Evolutionary conservation across 2,329 filamentous ascomycete genomes (phyloP), one percentile per base, ranked within the genome.

Genomic region (Hypoxylon sp.): DNA sequence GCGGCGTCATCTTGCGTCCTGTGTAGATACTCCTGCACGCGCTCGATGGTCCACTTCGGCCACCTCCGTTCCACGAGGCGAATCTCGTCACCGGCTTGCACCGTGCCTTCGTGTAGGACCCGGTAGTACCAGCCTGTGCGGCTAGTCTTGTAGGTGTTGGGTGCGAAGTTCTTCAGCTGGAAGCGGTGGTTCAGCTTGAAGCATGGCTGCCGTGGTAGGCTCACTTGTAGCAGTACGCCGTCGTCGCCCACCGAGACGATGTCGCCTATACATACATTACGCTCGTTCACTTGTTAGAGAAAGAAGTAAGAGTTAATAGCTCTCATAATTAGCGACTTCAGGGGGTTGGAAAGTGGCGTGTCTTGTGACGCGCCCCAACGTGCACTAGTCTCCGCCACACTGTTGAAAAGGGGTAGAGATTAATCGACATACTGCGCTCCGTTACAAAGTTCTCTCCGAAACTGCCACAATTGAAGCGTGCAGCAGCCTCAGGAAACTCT

Each of bases 151-250:
- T 86, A 88, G 0, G 87, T 85, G 19, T 82, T 79, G 0, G 84
- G 84, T 3, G 88, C 86, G 75, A 91, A 90, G 65, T 88, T 85
- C 70, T 86, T 87, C 8, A 89, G 78, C 32, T 84, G 81, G 74
- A 91, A 91, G 1, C 88, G 86, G 70, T 90, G 88, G 73, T 91
- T 91, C 7, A 91, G 82, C 73, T 91, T 91, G 78, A 86, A 91
- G 78, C 89, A 91, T 8, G 89, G 89, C 69, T 88, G 84, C 14
- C 89, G 82, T 0, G 88, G 88, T 23, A 90, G 78, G 66, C 83
- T 85, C 23, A 90, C 85, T 70, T 90, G 85, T 0, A 90, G 80
- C 2, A 87, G 62, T 0, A 87, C 80, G 1, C 81, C 78, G 47
- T 80, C 77, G 0, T 84, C 46, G 46, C 73, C 74, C 2, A 75